These are phyloP conservation scores for Arachnopeziza araneosa DNA, from an alignment of 2,329 filamentous ascomycete genomes.

Conservation along the genomic window DNA sequence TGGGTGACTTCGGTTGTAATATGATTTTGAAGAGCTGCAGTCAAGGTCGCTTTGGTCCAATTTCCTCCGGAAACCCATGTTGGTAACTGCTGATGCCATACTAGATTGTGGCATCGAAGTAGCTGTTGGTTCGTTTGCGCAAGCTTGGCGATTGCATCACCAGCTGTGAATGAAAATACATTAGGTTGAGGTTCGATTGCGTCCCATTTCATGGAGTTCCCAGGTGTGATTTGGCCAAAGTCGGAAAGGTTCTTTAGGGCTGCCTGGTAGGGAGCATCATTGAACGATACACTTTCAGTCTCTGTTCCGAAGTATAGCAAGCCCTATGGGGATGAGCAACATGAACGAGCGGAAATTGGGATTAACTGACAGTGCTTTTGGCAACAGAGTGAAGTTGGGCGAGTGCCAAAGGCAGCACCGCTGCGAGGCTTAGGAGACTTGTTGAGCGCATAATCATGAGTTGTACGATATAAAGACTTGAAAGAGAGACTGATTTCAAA, in stretches of 20 bases:
- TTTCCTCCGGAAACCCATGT: slow-evolving; percentile 38
- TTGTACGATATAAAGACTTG: background rate
- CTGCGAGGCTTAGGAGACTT: background rate
- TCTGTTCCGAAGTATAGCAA: slow-evolving; percentile 49
- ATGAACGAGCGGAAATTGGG: background rate
- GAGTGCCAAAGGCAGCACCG: background rate
- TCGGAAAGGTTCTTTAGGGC: slow-evolving; percentile 50
- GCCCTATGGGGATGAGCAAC: background rate
- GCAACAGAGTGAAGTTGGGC: slow-evolving; percentile 10
- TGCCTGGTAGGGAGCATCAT: slow-evolving; percentile 48
- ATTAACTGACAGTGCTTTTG: slow-evolving; percentile 6
- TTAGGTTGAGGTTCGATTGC: slow-evolving; percentile 51
- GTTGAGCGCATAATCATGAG: background rate
- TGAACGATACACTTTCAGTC: slow-evolving; percentile 48
- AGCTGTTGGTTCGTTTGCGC: slow-evolving; percentile 44
- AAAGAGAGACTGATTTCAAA: background rate
- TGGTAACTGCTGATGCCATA: slow-evolving; percentile 47
- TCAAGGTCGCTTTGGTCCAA: slow-evolving; percentile 53
- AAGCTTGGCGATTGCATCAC: slow-evolving; percentile 46
- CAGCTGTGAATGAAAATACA: slow-evolving; percentile 51
- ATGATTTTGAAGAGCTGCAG: slow-evolving; percentile 50
- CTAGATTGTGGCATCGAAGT: slow-evolving; percentile 57
- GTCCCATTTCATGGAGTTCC: slow-evolving; percentile 59
- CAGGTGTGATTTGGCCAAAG: slow-evolving; percentile 61
- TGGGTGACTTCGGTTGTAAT: slow-evolving; percentile 52